phyloP scores from a whole-genome alignment of 2,329 filamentous ascomycete species.

The Aspergillus uvarum region DNA sequence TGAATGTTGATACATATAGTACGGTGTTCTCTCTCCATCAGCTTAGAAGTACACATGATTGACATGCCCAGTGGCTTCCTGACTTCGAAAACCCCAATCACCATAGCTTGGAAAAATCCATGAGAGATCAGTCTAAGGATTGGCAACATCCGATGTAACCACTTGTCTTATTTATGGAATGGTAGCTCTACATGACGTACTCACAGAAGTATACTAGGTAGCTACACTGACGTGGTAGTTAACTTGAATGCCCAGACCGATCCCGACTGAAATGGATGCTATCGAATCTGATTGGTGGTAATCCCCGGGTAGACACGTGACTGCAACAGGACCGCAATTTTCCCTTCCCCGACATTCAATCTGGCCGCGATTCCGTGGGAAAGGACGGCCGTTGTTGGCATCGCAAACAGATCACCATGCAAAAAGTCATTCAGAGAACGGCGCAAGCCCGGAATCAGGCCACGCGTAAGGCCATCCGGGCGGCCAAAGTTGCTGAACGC shows the following conservation, averaged over 20 bases:
- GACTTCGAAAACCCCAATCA: too few species aligned
- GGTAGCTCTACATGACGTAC: too few species aligned
- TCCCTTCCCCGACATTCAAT: constrained; percentile 15
- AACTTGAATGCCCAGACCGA: background rate
- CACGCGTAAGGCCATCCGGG: constrained; percentile 45
- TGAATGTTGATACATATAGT: too few species aligned
- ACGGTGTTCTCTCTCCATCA: too few species aligned
- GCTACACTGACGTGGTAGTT: too few species aligned
- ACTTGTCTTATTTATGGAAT: too few species aligned
- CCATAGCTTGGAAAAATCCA: too few species aligned
- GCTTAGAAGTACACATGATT: too few species aligned
- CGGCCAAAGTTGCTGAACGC: constrained; percentile 43
- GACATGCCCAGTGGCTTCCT: too few species aligned
- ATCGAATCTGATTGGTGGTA: constrained; percentile 1
- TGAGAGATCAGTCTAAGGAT: too few species aligned
- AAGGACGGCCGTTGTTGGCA: constrained; percentile 32
- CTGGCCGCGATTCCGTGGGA: constrained; percentile 5
- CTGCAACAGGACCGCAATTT: constrained; percentile 22
- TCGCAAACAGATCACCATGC: constrained; percentile 53
- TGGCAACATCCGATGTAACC: too few species aligned
- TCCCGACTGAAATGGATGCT: background rate
- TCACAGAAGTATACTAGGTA: too few species aligned
- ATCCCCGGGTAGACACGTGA: constrained; percentile 14
- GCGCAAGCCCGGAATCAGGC: constrained; percentile 66
- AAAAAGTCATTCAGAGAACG: constrained; percentile 68